Conservation (phyloP, 1,284 basidiomycete genomes). For the Ceratobasidium sp. region DNA sequence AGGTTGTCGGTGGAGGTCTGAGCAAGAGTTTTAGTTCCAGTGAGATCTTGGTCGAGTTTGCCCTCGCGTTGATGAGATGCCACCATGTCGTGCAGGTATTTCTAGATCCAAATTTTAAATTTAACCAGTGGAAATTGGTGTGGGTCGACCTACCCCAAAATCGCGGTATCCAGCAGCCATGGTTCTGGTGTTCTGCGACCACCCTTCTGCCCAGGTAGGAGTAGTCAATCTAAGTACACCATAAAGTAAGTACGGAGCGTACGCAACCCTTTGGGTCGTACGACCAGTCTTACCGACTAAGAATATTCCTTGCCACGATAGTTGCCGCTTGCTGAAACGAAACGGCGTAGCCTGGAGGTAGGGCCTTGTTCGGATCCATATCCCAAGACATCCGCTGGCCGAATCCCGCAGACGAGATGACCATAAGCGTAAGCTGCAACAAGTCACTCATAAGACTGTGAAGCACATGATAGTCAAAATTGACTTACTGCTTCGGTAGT, state of each 20-base stretch:
- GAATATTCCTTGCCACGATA: slow-evolving; percentile 1
- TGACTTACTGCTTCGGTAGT: slow-evolving; percentile 21
- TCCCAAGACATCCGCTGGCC: slow-evolving; percentile 26
- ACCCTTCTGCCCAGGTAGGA: slow-evolving; percentile 13
- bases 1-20: slow-evolving; percentile 7
- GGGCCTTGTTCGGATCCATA: background rate
- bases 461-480: background rate
- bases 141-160: slow-evolving; percentile 1
- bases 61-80: background rate
- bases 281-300: background rate
- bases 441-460: background rate
- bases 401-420: slow-evolving; percentile 18
- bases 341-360: background rate
- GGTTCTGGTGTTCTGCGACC: slow-evolving; percentile 8
- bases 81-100: slow-evolving; percentile 4
- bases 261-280: background rate
- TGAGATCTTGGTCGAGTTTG: slow-evolving; percentile 5
- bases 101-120: background rate
- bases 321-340: slow-evolving; percentile 15
- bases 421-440: slow-evolving; percentile 30
- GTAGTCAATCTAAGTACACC: background rate
- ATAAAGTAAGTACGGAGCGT: background rate
- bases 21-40: background rate
- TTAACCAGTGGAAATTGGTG: no score
- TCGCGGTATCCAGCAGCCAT: slow-evolving; percentile 21